These are phyloP conservation scores for Kazachstania psychrophila DNA, from an alignment of 805 yeast genomes.

Conservation along the genomic window DNA sequence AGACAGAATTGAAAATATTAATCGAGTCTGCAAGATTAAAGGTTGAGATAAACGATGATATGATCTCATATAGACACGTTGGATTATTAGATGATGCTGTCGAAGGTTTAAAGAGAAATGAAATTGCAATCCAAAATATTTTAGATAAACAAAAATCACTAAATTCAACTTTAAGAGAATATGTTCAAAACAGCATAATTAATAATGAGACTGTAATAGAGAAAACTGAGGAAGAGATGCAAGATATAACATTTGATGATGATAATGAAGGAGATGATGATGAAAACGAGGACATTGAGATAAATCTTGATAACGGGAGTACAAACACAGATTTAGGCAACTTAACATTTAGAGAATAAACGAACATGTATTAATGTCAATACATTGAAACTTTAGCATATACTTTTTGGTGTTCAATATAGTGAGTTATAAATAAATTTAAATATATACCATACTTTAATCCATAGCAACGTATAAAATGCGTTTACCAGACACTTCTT, in stretches of 20 bases:
- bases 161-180: conserved; percentile 1
- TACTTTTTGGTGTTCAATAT: too few relatives aligned
- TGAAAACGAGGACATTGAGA: too few relatives aligned
- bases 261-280: background rate
- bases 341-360: too few relatives aligned
- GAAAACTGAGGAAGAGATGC: background rate
- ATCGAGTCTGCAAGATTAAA: conserved; percentile 16
- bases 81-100: conserved; percentile 8
- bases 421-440: too few relatives aligned
- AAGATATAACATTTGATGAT: background rate
- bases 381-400: too few relatives aligned
- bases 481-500: conserved; percentile 24
- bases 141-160: conserved; percentile 1
- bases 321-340: too few relatives aligned
- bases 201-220: conserved; percentile 1
- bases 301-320: too few relatives aligned
- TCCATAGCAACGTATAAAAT: too few relatives aligned
- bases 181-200: conserved; percentile 3
- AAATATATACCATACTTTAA: too few relatives aligned
- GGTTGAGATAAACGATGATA: conserved; percentile 15
- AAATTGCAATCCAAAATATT: conserved; percentile 2
- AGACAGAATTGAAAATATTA: conserved; percentile 13
- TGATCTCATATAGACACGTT: conserved; percentile 1
- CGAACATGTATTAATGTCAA: too few relatives aligned
- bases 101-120: conserved; percentile 4